Percentiles rank a stretch among this genome's conserved stretches.
These are phyloP conservation scores for Ophiocordyceps unilateralis DNA, from an alignment of 2,329 filamentous ascomycete species.

Conservation along the genomic window DNA sequence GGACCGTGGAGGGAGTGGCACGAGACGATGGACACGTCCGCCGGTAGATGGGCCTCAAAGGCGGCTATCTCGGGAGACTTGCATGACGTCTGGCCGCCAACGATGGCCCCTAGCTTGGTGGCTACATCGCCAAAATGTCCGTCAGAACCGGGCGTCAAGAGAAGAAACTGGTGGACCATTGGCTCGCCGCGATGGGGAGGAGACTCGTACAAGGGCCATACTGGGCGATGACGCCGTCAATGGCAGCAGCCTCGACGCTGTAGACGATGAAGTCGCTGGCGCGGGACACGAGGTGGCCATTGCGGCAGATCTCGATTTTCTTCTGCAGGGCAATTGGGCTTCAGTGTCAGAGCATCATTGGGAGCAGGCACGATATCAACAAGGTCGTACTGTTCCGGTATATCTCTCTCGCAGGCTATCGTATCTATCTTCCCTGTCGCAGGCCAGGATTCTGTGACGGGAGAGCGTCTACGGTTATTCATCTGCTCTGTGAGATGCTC, in stretches of 20 bases:
- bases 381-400: slow-evolving; percentile 56
- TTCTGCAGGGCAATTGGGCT: slow-evolving; percentile 31
- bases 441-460: slow-evolving; percentile 69
- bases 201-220: slow-evolving; percentile 69
- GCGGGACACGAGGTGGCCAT: slow-evolving; percentile 90
- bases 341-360: slow-evolving; percentile 25
- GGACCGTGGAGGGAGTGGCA: slow-evolving; percentile 95
- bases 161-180: neutral
- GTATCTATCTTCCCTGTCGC: slow-evolving; percentile 81
- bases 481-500: slow-evolving; percentile 4
- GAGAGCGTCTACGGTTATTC: slow-evolving; percentile 8
- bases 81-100: slow-evolving; percentile 94
- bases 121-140: slow-evolving; percentile 33
- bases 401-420: slow-evolving; percentile 69
- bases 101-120: slow-evolving; percentile 86
- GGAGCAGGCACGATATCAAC: slow-evolving; percentile 4
- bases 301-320: slow-evolving; percentile 73
- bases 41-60: slow-evolving; percentile 75
- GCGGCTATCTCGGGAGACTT: slow-evolving; percentile 92
- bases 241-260: slow-evolving; percentile 86
- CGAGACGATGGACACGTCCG: slow-evolving; percentile 82
- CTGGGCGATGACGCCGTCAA: slow-evolving; percentile 69
- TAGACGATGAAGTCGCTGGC: slow-evolving; percentile 98
- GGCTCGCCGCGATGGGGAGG: neutral
- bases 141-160: neutral